Evolutionary conservation across 306 rosid species (phyloP), one percentile per base, ranked within the genome.

Genomic region (Medicago arabica): DNA sequence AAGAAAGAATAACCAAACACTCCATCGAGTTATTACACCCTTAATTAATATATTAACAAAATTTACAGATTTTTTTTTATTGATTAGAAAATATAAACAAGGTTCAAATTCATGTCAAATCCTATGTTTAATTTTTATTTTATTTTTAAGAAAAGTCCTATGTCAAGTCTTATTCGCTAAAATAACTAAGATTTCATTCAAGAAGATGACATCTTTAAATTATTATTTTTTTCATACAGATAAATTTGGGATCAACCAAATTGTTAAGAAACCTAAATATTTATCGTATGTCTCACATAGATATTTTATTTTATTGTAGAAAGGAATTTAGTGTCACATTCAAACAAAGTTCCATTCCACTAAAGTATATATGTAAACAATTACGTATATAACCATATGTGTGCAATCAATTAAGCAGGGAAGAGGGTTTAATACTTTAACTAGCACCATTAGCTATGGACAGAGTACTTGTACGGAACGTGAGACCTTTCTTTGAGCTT

Each of bases 371-470:
- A 28, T 28, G 31, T 28, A 28, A 3, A 28, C 3, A 28, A 28
- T 69, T 61, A 64, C 49, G 46, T 73, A 83, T 11, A 16, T 21
- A 67, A 70, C 23, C 28, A 7, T 16, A 15, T 34, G 38, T 34
- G 38, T 11, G 38, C 8, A 46, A 67, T 25, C 54, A 77, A 72
- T 53, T 41, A 31, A 62, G 31, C 9, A 19, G 7, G 64, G 31
- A 76, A 76, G 70, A 67, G 36, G 28, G 66, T 28, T 68, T 67
- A 80, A 76, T 38, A 71, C 58, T 71, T 62, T 75, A 68, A 71
- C 21, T 10, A 70, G 62, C 46, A 66, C 21, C 50, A 54, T 54
- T 18, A 58, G 18, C 68, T 16, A 67, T n/a, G 13, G 21, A 14
- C 23, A 47, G 13, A 43, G 44, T 66, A 15, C 61, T 55, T 68